phyloP scores from a whole-genome alignment of 1,284 basidiomycete species.

The Puccinia horiana region DNA sequence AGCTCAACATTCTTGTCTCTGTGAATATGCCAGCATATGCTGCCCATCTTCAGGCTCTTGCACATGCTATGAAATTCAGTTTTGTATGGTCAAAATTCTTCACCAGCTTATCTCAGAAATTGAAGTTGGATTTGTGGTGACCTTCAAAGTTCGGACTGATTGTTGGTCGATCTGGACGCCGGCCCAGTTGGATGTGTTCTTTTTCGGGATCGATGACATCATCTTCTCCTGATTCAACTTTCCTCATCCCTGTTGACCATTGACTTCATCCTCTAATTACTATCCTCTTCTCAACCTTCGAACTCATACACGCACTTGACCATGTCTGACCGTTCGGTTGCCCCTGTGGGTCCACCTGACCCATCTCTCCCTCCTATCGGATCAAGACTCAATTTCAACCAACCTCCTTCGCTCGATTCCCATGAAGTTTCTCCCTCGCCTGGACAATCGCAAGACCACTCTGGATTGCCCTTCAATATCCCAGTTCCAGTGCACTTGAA shows the following conservation, averaged over 20 bases:
- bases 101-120: no score
- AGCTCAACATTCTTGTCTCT: no score
- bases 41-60: no score
- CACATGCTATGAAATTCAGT: no score
- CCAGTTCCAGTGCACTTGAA: constrained; percentile 54
- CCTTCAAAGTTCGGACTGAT: no score
- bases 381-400: constrained; percentile 26
- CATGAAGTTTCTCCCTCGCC: constrained; percentile 1
- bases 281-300: not conserved
- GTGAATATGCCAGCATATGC: no score
- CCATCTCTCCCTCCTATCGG: constrained; percentile 24
- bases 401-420: constrained; percentile 7
- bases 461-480: constrained; percentile 20
- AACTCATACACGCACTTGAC: not conserved
- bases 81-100: no score
- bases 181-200: no score
- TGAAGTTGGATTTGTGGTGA: no score
- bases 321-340: constrained; percentile 33
- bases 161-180: no score
- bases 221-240: not conserved
- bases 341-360: constrained; percentile 37
- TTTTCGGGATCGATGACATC: not conserved
- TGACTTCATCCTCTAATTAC: not conserved
- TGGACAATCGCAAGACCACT: constrained; percentile 17
- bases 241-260: not conserved